Evolutionary conservation across 73 alveolate species (phyloP).

Genomic region (Stentor coeruleus): DNA sequence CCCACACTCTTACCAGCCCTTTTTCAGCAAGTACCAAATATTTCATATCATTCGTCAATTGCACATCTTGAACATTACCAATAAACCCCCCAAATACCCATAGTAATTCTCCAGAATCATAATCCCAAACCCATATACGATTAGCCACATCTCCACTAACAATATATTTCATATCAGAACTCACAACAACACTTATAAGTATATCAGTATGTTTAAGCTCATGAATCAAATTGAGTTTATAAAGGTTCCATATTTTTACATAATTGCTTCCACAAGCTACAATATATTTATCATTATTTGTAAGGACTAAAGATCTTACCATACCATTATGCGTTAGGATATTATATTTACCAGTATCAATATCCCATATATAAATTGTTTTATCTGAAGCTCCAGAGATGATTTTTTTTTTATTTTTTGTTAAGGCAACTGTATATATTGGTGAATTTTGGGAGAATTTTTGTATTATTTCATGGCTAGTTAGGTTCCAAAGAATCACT

Average conservation of each 20-base stretch:
- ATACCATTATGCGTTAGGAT: background rate
- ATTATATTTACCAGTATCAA: no score
- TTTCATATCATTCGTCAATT: background rate
- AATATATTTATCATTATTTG: background rate
- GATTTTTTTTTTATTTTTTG: background rate
- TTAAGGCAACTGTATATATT: background rate
- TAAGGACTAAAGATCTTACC: background rate
- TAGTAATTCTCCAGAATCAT: background rate
- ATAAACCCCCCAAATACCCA: background rate
- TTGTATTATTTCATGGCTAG: background rate
- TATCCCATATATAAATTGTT: background rate
- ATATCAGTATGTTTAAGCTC: background rate
- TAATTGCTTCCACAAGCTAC: background rate
- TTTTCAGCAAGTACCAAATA: background rate
- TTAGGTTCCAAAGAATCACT: background rate
- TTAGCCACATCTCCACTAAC: background rate
- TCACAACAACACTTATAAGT: background rate
- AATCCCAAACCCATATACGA: background rate
- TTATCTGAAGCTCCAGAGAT: background rate
- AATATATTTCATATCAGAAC: no score
- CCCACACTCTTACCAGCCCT: background rate
- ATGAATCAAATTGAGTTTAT: no score
- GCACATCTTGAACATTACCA: background rate
- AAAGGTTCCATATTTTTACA: background rate
- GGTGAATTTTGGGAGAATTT: background rate